These are phyloP conservation scores for Elsinoe fawcettii DNA, from an alignment of 2,329 filamentous ascomycete genomes.

Conservation along the genomic window DNA sequence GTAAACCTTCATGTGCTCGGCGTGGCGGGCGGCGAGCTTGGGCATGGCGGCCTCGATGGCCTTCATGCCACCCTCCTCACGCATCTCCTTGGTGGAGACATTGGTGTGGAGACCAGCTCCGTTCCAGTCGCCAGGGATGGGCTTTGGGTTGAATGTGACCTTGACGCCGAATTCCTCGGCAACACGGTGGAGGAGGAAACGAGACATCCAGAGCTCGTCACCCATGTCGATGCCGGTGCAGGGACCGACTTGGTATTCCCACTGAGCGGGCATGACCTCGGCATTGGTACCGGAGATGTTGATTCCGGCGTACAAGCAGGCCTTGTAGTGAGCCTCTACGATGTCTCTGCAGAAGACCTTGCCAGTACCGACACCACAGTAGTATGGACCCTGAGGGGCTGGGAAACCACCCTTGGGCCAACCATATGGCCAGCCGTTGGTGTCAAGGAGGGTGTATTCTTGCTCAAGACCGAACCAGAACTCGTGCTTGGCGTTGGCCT, in stretches of 20 bases:
- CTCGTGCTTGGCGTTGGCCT: slow-evolving; percentile 69
- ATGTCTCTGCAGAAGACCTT: slow-evolving; percentile 98
- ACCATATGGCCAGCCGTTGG: slow-evolving; percentile 81
- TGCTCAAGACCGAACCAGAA: slow-evolving; percentile 99
- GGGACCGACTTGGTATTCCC: slow-evolving; percentile 96
- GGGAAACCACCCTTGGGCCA: slow-evolving; percentile 85
- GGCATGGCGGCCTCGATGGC: slow-evolving; percentile 71
- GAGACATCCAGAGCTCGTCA: slow-evolving; percentile 91
- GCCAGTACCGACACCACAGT: slow-evolving; percentile 95
- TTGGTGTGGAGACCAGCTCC: slow-evolving; percentile 89
- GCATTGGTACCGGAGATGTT: slow-evolving; percentile 98
- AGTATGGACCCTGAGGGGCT: slow-evolving; percentile 88
- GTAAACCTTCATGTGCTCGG: slow-evolving; percentile 71
- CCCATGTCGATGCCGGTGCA: slow-evolving; percentile 84
- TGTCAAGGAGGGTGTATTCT: slow-evolving; percentile 90
- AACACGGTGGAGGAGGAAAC: slow-evolving; percentile 81
- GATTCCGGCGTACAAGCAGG: slow-evolving; percentile 79
- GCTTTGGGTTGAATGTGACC: slow-evolving; percentile 94
- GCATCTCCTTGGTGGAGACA: slow-evolving; percentile 86
- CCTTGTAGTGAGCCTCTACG: slow-evolving; percentile 89
- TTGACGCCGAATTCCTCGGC: slow-evolving; percentile 95
- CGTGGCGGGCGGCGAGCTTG: slow-evolving; percentile 43
- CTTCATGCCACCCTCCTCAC: slow-evolving; percentile 89
- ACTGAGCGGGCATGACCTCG: slow-evolving; percentile 96
- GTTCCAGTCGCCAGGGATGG: slow-evolving; percentile 94